Percentiles rank a stretch among this genome's conserved stretches.
phyloP scores from a whole-genome alignment of 345 rosid genomes.

The Heritiera fomes region DNA sequence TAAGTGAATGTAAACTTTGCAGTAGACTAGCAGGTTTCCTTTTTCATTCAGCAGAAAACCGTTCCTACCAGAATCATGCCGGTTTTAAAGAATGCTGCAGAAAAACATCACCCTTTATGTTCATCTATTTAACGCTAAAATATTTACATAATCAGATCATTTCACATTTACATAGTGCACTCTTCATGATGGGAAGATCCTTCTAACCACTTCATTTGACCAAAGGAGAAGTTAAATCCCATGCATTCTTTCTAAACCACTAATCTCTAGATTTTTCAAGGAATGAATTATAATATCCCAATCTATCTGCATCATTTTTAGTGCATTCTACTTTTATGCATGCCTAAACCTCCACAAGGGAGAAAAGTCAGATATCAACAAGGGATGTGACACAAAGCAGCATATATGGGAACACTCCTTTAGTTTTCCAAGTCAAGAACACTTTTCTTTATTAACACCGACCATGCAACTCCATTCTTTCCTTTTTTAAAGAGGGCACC shows the following conservation, averaged over 20 bases:
- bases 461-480: background rate
- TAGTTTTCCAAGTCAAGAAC: background rate
- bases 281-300: background rate
- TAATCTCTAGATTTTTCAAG: background rate
- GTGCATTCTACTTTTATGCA: conserved; percentile 11
- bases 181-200: conserved; percentile 2
- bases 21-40: background rate
- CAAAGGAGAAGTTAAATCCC: conserved; percentile 4
- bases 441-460: background rate
- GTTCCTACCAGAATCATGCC: background rate
- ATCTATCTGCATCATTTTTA: background rate
- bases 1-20: background rate
- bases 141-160: background rate
- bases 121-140: background rate
- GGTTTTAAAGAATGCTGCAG: background rate
- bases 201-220: background rate
- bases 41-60: background rate
- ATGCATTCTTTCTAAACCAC: background rate
- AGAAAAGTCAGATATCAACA: background rate
- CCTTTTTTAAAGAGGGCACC: background rate
- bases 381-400: background rate
- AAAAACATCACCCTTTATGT: background rate
- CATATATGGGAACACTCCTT: background rate
- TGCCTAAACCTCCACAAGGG: background rate
- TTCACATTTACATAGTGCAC: background rate